Base-by-base conservation (phyloP, 768 basidiomycete genomes). In the Kwoniella dendrophila region DNA sequence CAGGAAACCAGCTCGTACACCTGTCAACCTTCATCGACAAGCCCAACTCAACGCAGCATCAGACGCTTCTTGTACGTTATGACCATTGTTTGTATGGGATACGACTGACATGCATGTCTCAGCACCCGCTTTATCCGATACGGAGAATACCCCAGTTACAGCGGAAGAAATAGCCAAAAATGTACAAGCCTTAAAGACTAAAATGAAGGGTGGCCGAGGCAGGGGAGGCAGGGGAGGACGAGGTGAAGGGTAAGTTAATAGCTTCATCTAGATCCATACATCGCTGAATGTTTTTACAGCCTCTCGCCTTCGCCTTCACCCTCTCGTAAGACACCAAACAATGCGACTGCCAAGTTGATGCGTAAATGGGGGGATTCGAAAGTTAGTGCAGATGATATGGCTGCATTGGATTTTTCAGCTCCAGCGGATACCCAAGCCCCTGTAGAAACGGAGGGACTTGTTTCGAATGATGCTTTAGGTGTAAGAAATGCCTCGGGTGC, bases 121-220 rank as follows among this genome's bases (percentile, higher is more conserved):
- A 61, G 52, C 64, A 20, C 71, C 69, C 6, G 68, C 58, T 3
- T 22, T 61, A 3, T 65, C 74, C 3, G 68, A 71, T 38, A 51
- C 27, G 18, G 56, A 58, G 14, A 62, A 65, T 41, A 51, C 67
- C 1, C 61, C 67, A 3, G 58, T 76, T 20, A 72, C 73, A 64
- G 92, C 90, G 60, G 89, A 95, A 73, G 87, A 92, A 70, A 98
- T 98, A 64, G 87, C 94, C 3, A 84, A 90, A 68, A 96, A 94
- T 73, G 90, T 96, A 1, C 88, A 92, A 68, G 90, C 90, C 0
- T 82, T 99, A 56, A 96, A 94, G 79, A 87, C 84, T 54, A 84
- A 91, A 32, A 79, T 96, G 51, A 89, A 90, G 56, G 89, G 89
- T 58, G 82, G 66, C 16, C 80, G 83, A 60, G 83, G 85, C 60